Conservation (phyloP, 2,329 filamentous ascomycete species). For the Rutstroemia sp. region DNA sequence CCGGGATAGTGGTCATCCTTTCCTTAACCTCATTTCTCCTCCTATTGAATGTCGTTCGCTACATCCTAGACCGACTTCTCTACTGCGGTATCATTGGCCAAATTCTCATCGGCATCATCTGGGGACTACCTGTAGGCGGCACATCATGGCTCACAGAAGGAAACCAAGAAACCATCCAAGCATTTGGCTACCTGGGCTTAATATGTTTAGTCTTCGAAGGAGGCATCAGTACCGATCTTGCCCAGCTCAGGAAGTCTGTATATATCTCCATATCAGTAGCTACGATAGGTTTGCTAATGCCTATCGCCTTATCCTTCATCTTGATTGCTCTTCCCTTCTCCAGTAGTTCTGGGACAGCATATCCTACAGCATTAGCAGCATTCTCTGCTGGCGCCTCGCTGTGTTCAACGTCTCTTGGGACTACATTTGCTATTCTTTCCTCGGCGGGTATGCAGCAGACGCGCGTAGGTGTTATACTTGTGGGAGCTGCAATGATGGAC, state of each 20-base stretch:
- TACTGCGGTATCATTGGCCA: conserved; percentile 70
- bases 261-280: conserved; percentile 54
- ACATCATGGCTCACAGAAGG: conserved; percentile 47
- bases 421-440: conserved; percentile 56
- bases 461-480: conserved; percentile 54
- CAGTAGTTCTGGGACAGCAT: conserved; percentile 11
- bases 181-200: conserved; percentile 67
- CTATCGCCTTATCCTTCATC: conserved; percentile 59
- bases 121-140: conserved; percentile 59
- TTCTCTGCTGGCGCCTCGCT: conserved; percentile 69
- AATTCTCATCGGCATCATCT: conserved; percentile 62
- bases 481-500: conserved; percentile 73
- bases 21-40: conserved; percentile 55
- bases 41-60: conserved; percentile 51
- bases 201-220: conserved; percentile 63
- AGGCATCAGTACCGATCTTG: conserved; percentile 19
- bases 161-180: conserved; percentile 48
- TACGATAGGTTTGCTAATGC: conserved; percentile 53
- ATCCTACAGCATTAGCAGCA: conserved; percentile 30
- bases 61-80: conserved; percentile 48
- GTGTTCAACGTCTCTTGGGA: conserved; percentile 68
- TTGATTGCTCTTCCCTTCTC: conserved; percentile 20
- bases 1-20: conserved; percentile 50
- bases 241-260: conserved; percentile 48
- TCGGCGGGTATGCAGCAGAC: conserved; percentile 51